Percentiles rank a stretch among this genome's conserved stretches.
Evolutionary conservation across 83 land plant genomes (phyloP).

Genomic region (Diphasiastrum complanatum): DNA sequence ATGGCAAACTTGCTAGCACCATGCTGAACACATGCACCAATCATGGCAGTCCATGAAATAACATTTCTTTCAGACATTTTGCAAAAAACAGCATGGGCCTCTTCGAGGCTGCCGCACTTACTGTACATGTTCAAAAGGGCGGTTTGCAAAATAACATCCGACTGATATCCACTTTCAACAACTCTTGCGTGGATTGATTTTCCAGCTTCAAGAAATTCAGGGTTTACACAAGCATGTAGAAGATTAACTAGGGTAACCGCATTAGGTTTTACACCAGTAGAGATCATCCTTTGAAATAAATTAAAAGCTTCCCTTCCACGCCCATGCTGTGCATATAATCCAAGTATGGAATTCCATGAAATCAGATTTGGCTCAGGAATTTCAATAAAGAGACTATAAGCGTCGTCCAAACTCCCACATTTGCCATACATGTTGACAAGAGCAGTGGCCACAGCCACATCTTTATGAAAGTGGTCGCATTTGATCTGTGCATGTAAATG

Average conservation of each 20-base stretch:
- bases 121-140: background rate
- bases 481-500: no score
- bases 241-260: background rate
- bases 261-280: background rate
- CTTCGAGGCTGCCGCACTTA: background rate
- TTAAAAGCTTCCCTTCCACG: background rate
- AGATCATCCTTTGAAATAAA: background rate
- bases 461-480: no score
- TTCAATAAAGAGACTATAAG: background rate
- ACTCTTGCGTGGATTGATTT: background rate
- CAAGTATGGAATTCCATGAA: background rate
- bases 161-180: background rate
- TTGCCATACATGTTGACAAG: constrained; percentile 5
- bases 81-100: background rate
- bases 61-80: background rate
- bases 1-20: background rate
- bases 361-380: background rate
- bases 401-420: background rate
- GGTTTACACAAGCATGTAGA: background rate
- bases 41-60: background rate
- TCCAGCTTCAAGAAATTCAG: background rate
- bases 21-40: background rate
- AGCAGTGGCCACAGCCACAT: background rate
- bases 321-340: background rate
- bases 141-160: no score